A percentile compares a stretch with the other conserved stretches of the same genome.
These are phyloP conservation scores for Fusarium albidum DNA, from an alignment of 2,329 filamentous ascomycete genomes.

Conservation along the genomic window DNA sequence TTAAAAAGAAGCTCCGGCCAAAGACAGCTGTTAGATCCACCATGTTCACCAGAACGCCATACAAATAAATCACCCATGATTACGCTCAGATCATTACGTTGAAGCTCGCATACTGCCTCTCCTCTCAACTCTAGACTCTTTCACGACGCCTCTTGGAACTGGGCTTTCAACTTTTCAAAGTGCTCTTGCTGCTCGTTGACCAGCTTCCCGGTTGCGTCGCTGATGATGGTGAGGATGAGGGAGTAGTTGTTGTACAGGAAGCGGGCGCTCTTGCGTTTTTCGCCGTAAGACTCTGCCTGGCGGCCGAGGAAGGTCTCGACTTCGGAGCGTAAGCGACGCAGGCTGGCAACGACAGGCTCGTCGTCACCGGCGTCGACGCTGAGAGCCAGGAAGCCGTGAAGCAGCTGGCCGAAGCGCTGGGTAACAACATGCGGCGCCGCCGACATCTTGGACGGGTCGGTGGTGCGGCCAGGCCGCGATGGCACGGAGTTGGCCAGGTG, in stretches of 20 bases:
- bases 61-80: conserved; percentile 30
- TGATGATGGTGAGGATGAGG: conserved; percentile 90
- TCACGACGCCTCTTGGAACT: conserved; percentile 57
- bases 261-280: conserved; percentile 81
- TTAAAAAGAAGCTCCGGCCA: conserved; percentile 10
- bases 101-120: conserved; percentile 7
- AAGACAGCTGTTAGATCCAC: conserved; percentile 20
- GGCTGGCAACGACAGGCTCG: conserved; percentile 85
- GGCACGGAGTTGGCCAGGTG: conserved; percentile 63
- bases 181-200: conserved; percentile 77
- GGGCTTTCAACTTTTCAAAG: conserved; percentile 72
- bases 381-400: conserved; percentile 83
- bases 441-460: conserved; percentile 68
- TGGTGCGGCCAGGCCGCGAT: conserved; percentile 53
- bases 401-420: conserved; percentile 92
- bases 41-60: conserved; percentile 37
- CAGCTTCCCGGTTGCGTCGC: conserved; percentile 77
- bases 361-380: conserved; percentile 94
- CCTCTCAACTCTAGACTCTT: background rate
- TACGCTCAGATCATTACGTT: conserved; percentile 22
- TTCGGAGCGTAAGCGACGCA: conserved; percentile 79
- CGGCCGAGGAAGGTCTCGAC: conserved; percentile 84
- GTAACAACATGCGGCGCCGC: conserved; percentile 91
- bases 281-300: conserved; percentile 77
- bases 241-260: conserved; percentile 98